Conservation (phyloP, 768 basidiomycete species). For the Boletellus ananas region DNA sequence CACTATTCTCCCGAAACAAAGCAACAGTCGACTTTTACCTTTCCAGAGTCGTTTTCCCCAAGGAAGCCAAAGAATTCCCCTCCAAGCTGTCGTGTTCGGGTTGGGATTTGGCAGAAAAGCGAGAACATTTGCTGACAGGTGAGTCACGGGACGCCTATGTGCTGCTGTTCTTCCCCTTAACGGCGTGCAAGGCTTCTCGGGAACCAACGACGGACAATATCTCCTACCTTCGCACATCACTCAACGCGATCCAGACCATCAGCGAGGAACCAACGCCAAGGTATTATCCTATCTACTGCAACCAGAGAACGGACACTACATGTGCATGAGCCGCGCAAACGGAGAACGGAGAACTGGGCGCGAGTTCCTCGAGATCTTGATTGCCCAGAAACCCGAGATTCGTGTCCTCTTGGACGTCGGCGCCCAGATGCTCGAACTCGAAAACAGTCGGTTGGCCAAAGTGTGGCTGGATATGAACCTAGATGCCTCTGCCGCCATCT, state of each 20-base stretch:
- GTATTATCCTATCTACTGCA: conserved; percentile 20
- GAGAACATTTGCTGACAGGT: conserved; percentile 17
- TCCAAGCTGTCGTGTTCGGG: conserved; percentile 18
- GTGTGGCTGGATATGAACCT: conserved; percentile 34
- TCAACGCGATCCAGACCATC: conserved; percentile 18
- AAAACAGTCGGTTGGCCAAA: conserved; percentile 38
- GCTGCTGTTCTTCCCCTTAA: neutral
- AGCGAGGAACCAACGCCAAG: conserved; percentile 9
- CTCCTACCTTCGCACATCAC: conserved; percentile 27
- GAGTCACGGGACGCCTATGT: neutral
- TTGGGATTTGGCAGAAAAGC: conserved; percentile 26
- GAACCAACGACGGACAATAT: conserved; percentile 26
- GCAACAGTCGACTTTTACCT: conserved; percentile 24
- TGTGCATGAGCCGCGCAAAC: neutral
- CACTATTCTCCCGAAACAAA: conserved; percentile 14
- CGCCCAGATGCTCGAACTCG: conserved; percentile 51
- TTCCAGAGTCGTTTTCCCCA: conserved; percentile 25
- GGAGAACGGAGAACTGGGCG: conserved; percentile 11
- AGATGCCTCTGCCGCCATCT: conserved; percentile 19
- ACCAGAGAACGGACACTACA: conserved; percentile 17
- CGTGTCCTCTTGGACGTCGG: conserved; percentile 49
- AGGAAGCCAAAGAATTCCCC: conserved; percentile 18
- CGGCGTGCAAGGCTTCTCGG: conserved; percentile 20
- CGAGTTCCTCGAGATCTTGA: conserved; percentile 30
- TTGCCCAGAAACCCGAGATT: conserved; percentile 31